Evolutionary conservation across 768 basidiomycete genomes (phyloP).

Genomic region (Leccinellum albellum): DNA sequence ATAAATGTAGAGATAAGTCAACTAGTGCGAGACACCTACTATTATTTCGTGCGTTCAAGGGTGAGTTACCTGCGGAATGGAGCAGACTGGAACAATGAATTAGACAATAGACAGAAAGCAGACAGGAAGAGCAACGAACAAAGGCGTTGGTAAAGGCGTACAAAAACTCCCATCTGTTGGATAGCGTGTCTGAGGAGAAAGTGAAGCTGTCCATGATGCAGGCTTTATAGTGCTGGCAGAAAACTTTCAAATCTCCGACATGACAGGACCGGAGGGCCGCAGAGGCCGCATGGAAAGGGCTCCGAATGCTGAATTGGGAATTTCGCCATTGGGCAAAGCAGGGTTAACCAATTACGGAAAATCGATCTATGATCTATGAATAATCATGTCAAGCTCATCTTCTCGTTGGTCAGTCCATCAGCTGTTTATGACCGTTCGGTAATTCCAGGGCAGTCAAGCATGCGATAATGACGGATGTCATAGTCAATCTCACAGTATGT

Average conservation of each 20-base stretch:
- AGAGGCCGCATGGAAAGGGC: slow-evolving; percentile 8
- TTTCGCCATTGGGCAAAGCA: slow-evolving; percentile 21
- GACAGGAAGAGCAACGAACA: slow-evolving; percentile 15
- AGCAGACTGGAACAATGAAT: slow-evolving; percentile 20
- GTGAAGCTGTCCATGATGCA: neutral
- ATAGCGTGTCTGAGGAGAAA: slow-evolving; percentile 19
- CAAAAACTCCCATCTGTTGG: slow-evolving; percentile 35
- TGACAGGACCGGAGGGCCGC: slow-evolving; percentile 19
- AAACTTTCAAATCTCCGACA: slow-evolving; percentile 27
- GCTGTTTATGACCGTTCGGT: no score
- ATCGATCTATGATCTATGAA: slow-evolving; percentile 4
- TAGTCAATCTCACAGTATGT: neutral
- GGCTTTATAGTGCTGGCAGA: slow-evolving; percentile 18
- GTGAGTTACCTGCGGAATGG: slow-evolving; percentile 28
- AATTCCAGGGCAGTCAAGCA: neutral
- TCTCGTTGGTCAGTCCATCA: neutral
- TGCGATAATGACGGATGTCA: neutral
- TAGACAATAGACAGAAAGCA: slow-evolving; percentile 1
- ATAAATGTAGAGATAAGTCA: slow-evolving; percentile 3
- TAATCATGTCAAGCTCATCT: neutral
- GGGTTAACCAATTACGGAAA: neutral
- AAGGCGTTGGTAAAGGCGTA: slow-evolving; percentile 27
- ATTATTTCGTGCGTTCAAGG: slow-evolving; percentile 22
- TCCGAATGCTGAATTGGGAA: slow-evolving; percentile 5
- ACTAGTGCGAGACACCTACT: slow-evolving; percentile 6